Conservation (phyloP, 306 rosid genomes). For the Lithocarpus polystachyus region DNA sequence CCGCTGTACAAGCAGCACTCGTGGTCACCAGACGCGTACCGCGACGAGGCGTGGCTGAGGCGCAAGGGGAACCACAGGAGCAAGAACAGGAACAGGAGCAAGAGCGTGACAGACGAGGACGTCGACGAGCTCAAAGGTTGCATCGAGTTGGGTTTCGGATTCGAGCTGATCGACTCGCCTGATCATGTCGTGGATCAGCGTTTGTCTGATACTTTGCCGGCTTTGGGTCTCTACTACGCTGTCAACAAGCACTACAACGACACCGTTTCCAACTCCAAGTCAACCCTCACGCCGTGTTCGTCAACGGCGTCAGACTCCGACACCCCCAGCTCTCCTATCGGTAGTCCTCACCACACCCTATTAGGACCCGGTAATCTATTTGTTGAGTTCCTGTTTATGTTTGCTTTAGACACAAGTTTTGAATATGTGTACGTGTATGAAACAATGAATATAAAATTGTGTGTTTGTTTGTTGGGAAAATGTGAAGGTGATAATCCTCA, state of each 20-base stretch:
- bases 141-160: conserved; percentile 84
- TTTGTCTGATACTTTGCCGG: conserved; percentile 78
- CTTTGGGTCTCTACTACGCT: conserved; percentile 77
- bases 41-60: conserved; percentile 92
- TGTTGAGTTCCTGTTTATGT: neutral
- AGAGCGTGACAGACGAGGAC: conserved; percentile 86
- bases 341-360: conserved; percentile 62
- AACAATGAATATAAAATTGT: neutral
- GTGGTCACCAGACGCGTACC: conserved; percentile 82
- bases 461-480: neutral
- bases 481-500: conserved; percentile 70
- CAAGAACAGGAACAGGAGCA: conserved; percentile 54
- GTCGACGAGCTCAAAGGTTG: conserved; percentile 90
- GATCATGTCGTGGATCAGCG: conserved; percentile 48
- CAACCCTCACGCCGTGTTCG: conserved; percentile 37
- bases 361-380: conserved; percentile 42
- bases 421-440: no score
- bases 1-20: conserved; percentile 81
- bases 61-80: conserved; percentile 62
- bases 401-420: no score
- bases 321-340: conserved; percentile 42
- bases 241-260: conserved; percentile 58
- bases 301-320: conserved; percentile 60
- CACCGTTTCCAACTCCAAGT: conserved; percentile 32
- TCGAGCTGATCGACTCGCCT: conserved; percentile 46